Evolutionary conservation across 371 early-diverging fungal species (phyloP).

Genomic region (Syncephalastrum racemosum): DNA sequence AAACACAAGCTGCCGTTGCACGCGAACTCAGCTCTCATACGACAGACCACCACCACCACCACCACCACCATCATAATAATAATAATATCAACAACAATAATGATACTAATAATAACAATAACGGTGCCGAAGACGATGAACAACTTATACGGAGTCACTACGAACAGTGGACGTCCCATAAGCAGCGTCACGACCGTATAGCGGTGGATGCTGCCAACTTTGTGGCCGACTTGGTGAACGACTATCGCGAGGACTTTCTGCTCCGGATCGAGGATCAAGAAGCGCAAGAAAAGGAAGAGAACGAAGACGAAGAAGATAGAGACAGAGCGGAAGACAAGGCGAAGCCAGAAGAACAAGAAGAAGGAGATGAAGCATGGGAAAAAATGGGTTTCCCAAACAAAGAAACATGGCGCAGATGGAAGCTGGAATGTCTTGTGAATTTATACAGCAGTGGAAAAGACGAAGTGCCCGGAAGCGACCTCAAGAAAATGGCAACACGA

Average conservation of each 20-base stretch:
- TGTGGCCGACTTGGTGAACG: constrained; percentile 29
- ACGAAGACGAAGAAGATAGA: constrained; percentile 16
- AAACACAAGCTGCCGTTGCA: constrained; percentile 52
- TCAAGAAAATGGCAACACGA: constrained; percentile 33
- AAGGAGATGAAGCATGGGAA: constrained; percentile 37
- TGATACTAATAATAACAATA: neutral
- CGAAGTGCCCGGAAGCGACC: constrained; percentile 44
- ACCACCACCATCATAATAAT: neutral
- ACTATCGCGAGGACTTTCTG: constrained; percentile 36
- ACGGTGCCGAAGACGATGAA: constrained; percentile 29
- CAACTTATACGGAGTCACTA: constrained; percentile 28
- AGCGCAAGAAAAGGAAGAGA: constrained; percentile 25
- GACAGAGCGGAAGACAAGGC: constrained; percentile 3
- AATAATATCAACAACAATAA: neutral
- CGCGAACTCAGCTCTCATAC: constrained; percentile 22
- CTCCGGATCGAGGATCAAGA: constrained; percentile 30
- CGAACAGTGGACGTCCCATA: constrained; percentile 34
- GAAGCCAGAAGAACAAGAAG: constrained; percentile 18
- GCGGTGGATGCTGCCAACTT: constrained; percentile 33
- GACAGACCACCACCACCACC: neutral
- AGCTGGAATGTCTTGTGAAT: constrained; percentile 46
- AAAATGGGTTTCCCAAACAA: constrained; percentile 43
- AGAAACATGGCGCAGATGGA: constrained; percentile 48
- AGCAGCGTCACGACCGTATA: constrained; percentile 43
- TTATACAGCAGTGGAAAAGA: constrained; percentile 50